Evolutionary conservation across 257 asterid genomes (phyloP).

Genomic region (Scutellaria barbata): DNA sequence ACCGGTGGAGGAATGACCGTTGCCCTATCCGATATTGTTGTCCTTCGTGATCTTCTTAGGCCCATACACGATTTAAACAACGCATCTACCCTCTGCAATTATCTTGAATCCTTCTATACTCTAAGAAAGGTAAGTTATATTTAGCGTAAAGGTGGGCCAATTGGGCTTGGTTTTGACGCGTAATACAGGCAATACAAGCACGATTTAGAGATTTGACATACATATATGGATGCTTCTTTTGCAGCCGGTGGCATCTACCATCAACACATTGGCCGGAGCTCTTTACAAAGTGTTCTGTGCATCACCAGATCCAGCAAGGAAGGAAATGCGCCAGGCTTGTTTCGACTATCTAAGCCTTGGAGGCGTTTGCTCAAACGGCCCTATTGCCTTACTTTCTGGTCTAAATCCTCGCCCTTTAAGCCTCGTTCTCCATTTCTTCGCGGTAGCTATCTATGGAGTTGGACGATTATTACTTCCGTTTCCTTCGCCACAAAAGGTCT

Average conservation of each 20-base stretch:
- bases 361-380: conserved; percentile 62
- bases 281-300: conserved; percentile 73
- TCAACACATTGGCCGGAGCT: conserved; percentile 82
- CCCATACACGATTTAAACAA: conserved; percentile 50
- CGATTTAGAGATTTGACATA: background rate
- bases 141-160: background rate
- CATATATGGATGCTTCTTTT: conserved; percentile 12
- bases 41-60: conserved; percentile 65
- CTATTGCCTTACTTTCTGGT: conserved; percentile 70
- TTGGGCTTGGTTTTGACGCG: background rate
- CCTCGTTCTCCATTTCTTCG: conserved; percentile 72
- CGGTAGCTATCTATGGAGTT: conserved; percentile 68
- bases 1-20: conserved; percentile 85
- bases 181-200: background rate
- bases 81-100: conserved; percentile 49
- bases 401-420: conserved; percentile 70
- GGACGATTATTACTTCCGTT: conserved; percentile 69
- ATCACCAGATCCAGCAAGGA: conserved; percentile 71
- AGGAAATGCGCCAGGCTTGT: conserved; percentile 73
- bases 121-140: conserved; percentile 57
- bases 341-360: conserved; percentile 78
- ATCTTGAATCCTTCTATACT: conserved; percentile 67
- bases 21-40: conserved; percentile 62
- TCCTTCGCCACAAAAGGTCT: conserved; percentile 64
- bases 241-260: conserved; percentile 87